Base-by-base conservation (phyloP, 2,329 filamentous ascomycete species). In the Teratosphaeria viscida region DNA sequence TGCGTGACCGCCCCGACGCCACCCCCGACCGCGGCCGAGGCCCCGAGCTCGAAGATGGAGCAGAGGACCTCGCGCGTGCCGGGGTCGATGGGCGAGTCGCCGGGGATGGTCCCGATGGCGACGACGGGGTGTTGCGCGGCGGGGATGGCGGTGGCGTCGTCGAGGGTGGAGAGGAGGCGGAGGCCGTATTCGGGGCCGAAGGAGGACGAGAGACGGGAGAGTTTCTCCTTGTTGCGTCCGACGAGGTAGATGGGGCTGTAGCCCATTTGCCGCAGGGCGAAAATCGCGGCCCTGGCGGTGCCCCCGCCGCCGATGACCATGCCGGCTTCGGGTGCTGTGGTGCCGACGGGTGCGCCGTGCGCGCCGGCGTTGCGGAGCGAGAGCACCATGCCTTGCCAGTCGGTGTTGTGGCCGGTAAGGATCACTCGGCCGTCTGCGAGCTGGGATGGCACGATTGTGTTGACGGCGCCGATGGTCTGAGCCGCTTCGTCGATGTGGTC, bases 271-370 rank as follows among this genome's bases (percentile, higher is more conserved):
- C 92, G 85, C 27, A 99, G 79, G 1, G 92, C 89, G 70, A 89
- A 96, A 69, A 97, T 87, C 49, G 92, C 94, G 5, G 92, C 94
- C 60, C 94, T 85, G 0, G 91, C 89, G 5, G 94, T 99, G 27
- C 94, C 94, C 14, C 94, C 94, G 7, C 90, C 90, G 2, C 94
- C 94, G 58, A 99, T 84, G 14, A 97, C 89, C 65, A 96, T 83
- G 29, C 84, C 92, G 59, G 85, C 82, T 52, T 78, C 39, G 10
- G 43, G 29, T 8, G 64, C 52, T 2, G 11, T 47, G 55, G 34
- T 7, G 8, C 55, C 37, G 14, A n/a, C 8, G 34, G 53, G 34
- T 8, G 62, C 61, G 63, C 75, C 73, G 62, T 76, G 76, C 47
- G 88, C 78, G 7, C 89, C 89, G 1, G 84, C 85, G 52, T 83